phyloP scores from a whole-genome alignment of 2,329 filamentous ascomycete species.

The Pseudovirgaria hyperparasitica region DNA sequence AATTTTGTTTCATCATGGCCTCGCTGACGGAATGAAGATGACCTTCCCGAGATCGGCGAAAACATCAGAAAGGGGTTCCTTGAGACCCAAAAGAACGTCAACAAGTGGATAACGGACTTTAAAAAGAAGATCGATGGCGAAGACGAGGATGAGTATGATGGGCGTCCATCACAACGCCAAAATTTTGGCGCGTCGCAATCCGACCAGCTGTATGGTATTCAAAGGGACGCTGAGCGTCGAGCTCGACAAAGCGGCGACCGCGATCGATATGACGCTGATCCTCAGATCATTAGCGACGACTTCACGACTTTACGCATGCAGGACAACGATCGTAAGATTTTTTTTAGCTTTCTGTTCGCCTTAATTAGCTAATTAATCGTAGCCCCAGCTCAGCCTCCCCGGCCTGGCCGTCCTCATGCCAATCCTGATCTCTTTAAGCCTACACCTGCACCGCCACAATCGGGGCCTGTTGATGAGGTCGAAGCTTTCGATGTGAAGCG shows the following conservation, averaged over 20 bases:
- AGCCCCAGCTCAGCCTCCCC: conserved; percentile 40
- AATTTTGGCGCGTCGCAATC: conserved; percentile 25
- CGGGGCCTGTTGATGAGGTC: conserved; percentile 65
- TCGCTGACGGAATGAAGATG: conserved; percentile 43
- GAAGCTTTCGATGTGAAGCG: conserved; percentile 52
- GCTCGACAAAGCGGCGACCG: conserved; percentile 66
- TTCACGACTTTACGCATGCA: conserved; percentile 56
- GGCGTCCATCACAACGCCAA: conserved; percentile 26
- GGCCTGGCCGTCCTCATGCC: conserved; percentile 51
- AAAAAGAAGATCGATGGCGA: conserved; percentile 92
- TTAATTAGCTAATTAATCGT: conserved; percentile 1
- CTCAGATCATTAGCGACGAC: conserved; percentile 77
- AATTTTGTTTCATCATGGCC: background rate
- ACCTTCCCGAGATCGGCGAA: conserved; percentile 83
- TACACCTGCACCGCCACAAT: conserved; percentile 40
- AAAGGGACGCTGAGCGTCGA: conserved; percentile 26
- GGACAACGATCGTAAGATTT: conserved; percentile 42
- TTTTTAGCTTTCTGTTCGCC: background rate
- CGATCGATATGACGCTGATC: conserved; percentile 88
- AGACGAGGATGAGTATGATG: conserved; percentile 51
- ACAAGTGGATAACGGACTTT: conserved; percentile 79
- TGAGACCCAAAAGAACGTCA: conserved; percentile 87
- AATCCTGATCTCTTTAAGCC: conserved; percentile 76
- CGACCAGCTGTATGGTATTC: conserved; percentile 25
- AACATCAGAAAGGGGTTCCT: conserved; percentile 90